Conservation (phyloP, 1,139 yeast genomes). For the Sugiyamaella neomexicana region DNA sequence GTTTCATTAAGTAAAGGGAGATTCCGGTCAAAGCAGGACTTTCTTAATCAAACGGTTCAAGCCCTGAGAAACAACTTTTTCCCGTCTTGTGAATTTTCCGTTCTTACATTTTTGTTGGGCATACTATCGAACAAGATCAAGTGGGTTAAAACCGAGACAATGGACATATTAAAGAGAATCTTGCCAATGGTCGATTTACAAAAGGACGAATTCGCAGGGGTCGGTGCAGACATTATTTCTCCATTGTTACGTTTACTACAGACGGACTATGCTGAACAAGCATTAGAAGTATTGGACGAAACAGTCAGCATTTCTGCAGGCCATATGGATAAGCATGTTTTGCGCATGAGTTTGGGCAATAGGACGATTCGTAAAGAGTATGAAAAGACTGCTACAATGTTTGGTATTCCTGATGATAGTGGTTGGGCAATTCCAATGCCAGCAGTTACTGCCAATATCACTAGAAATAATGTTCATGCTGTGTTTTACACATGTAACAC, state of each 20-base stretch:
- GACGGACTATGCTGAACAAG: slow-evolving; percentile 86
- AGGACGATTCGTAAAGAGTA: slow-evolving; percentile 74
- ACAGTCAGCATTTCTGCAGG: slow-evolving; percentile 85
- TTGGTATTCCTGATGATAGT: slow-evolving; percentile 94
- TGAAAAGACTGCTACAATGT: slow-evolving; percentile 82
- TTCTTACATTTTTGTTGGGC: slow-evolving; percentile 73
- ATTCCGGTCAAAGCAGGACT: slow-evolving; percentile 86
- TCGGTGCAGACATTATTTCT: slow-evolving; percentile 92
- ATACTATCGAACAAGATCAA: slow-evolving; percentile 69
- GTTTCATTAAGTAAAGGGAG: slow-evolving; percentile 73
- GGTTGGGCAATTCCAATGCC: slow-evolving; percentile 99
- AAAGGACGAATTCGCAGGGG: slow-evolving; percentile 77
- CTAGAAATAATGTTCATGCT: slow-evolving; percentile 91
- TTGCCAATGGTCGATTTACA: slow-evolving; percentile 77
- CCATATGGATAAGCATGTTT: slow-evolving; percentile 83
- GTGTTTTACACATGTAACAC: slow-evolving; percentile 82
- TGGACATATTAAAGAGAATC: slow-evolving; percentile 70
- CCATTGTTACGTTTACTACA: slow-evolving; percentile 80
- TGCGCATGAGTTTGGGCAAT: slow-evolving; percentile 89
- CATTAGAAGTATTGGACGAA: slow-evolving; percentile 85
- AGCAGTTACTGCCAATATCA: slow-evolving; percentile 78
- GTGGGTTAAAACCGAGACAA: slow-evolving; percentile 80
- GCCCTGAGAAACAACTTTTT: slow-evolving; percentile 68
- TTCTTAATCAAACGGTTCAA: slow-evolving; percentile 74
- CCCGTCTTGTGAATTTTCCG: slow-evolving; percentile 72